Evolutionary conservation across 805 yeast species (phyloP).

Genomic region (Starmera quercuum): DNA sequence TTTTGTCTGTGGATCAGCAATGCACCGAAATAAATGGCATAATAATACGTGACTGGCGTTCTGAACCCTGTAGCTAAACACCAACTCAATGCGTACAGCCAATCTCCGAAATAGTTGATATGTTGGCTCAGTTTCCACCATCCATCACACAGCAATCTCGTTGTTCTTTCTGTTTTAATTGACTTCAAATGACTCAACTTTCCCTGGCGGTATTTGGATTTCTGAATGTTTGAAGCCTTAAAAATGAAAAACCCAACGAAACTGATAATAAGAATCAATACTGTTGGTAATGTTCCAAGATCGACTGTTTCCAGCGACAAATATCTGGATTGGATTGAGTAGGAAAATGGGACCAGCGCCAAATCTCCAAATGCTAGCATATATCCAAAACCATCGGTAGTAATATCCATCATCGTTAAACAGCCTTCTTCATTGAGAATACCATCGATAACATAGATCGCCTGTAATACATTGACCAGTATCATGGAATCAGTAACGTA

Average conservation of each 20-base stretch:
- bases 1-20: slow-evolving; percentile 81
- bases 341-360: slow-evolving; percentile 87
- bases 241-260: slow-evolving; percentile 71
- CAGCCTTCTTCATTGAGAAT: slow-evolving; percentile 86
- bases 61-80: slow-evolving; percentile 81
- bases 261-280: slow-evolving; percentile 40
- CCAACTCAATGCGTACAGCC: slow-evolving; percentile 89
- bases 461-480: slow-evolving; percentile 62
- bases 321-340: slow-evolving; percentile 79
- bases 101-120: slow-evolving; percentile 92
- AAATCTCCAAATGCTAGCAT: slow-evolving; percentile 95
- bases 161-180: slow-evolving; percentile 68
- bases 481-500: slow-evolving; percentile 63
- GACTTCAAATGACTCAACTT: slow-evolving; percentile 59
- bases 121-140: slow-evolving; percentile 97
- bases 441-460: slow-evolving; percentile 84
- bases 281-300: slow-evolving; percentile 34
- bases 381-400: slow-evolving; percentile 95
- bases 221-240: slow-evolving; percentile 78
- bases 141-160: slow-evolving; percentile 77
- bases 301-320: slow-evolving; percentile 55
- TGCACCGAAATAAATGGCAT: slow-evolving; percentile 73
- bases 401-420: slow-evolving; percentile 90
- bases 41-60: slow-evolving; percentile 83
- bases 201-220: slow-evolving; percentile 77